phyloP scores from a whole-genome alignment of 495 filamentous ascomycete genomes.

The Cladorrhinum samala region DNA sequence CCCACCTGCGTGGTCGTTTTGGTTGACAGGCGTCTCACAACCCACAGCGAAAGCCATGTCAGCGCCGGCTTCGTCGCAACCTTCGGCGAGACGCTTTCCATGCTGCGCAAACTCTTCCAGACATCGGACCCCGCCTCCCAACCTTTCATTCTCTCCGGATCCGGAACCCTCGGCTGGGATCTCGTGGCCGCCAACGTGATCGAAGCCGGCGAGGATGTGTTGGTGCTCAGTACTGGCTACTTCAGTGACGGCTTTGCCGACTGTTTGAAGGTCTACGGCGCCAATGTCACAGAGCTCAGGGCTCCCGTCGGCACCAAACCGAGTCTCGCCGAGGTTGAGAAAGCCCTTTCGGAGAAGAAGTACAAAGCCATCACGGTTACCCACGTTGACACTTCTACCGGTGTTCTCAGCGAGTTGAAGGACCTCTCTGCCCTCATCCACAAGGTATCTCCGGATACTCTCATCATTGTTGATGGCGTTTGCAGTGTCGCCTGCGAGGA shows the following conservation, averaged over 20 bases:
- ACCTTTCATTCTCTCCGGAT: conserved; percentile 88
- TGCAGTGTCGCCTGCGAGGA: conserved; percentile 96
- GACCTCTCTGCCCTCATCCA: conserved; percentile 74
- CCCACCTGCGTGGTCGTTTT: background rate
- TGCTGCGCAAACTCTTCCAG: conserved; percentile 90
- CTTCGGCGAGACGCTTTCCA: conserved; percentile 82
- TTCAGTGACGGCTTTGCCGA: conserved; percentile 93
- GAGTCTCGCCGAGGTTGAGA: conserved; percentile 79
- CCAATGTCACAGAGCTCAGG: conserved; percentile 79
- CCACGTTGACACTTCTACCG: conserved; percentile 95
- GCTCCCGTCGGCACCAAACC: conserved; percentile 83
- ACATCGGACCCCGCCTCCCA: conserved; percentile 74
- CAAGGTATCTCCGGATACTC: conserved; percentile 78
- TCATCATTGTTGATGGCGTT: conserved; percentile 90
- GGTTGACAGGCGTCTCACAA: background rate
- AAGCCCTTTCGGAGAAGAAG: conserved; percentile 75
- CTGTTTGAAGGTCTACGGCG: conserved; percentile 86
- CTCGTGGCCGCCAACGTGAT: conserved; percentile 84
- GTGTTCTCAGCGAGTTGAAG: conserved; percentile 87
- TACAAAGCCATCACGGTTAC: conserved; percentile 93
- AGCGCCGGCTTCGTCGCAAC: conserved; percentile 77
- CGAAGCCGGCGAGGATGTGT: conserved; percentile 80
- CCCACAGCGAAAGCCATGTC: conserved; percentile 80
- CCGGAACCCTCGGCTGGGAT: conserved; percentile 95
- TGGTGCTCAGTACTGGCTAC: conserved; percentile 94